phyloP scores from a whole-genome alignment of 495 filamentous ascomycete species.

The Acidomyces sp. region DNA sequence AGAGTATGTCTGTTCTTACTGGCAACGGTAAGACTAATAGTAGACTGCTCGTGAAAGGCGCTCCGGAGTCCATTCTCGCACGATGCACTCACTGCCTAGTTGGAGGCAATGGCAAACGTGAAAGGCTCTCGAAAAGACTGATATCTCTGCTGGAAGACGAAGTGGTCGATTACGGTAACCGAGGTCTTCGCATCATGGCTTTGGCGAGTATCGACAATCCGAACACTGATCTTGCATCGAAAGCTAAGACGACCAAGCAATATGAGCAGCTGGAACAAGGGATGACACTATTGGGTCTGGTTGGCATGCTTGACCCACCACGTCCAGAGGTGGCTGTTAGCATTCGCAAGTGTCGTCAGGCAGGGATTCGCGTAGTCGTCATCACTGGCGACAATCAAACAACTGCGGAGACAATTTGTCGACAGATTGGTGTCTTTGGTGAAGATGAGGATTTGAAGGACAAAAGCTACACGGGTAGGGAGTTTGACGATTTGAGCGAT shows the following conservation, averaged over 20 bases:
- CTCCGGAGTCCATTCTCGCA: constrained; percentile 84
- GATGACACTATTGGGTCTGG: constrained; percentile 85
- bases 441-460: constrained; percentile 67
- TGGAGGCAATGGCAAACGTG: constrained; percentile 60
- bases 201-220: constrained; percentile 69
- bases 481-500: constrained; percentile 79
- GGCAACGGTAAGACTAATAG: constrained; percentile 48
- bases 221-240: constrained; percentile 39
- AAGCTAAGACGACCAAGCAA: constrained; percentile 66
- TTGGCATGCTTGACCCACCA: constrained; percentile 95
- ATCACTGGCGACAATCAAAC: constrained; percentile 97
- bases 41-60: constrained; percentile 92
- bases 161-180: constrained; percentile 78
- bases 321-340: constrained; percentile 82
- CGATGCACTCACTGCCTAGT: constrained; percentile 70
- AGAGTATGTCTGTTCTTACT: constrained; percentile 97
- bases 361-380: constrained; percentile 92
- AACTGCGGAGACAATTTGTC: constrained; percentile 94
- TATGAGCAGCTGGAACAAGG: constrained; percentile 81
- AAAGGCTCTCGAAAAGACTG: constrained; percentile 54
- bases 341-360: constrained; percentile 76
- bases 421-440: constrained; percentile 89
- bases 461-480: constrained; percentile 88
- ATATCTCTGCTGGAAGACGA: constrained; percentile 56
- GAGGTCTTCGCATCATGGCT: constrained; percentile 88